phyloP scores from a whole-genome alignment of 179 eudicot species.

The Beta lomatogona region DNA sequence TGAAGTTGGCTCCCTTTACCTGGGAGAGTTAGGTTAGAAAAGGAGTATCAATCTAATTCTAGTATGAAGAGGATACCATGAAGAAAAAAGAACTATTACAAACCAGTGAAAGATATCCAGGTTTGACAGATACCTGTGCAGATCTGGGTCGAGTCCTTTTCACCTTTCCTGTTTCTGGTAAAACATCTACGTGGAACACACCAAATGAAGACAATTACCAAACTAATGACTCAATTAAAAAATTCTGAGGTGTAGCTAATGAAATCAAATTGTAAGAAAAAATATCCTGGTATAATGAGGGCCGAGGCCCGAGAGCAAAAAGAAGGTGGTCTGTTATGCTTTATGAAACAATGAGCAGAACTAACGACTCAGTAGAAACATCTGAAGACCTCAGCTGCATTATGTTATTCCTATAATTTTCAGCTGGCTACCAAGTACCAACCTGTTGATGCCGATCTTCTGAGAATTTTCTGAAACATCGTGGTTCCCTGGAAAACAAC shows the following conservation, averaged over 20 bases:
- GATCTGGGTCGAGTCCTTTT: conserved; percentile 17
- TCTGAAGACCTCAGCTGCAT: not conserved
- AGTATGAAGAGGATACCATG: not conserved
- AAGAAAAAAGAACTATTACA: not conserved
- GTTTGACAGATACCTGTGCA: conserved; percentile 23
- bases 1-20: no score
- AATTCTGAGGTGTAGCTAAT: no score
- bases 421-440: conserved; percentile 16
- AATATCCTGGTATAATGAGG: not conserved
- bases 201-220: not conserved
- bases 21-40: no score
- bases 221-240: not conserved
- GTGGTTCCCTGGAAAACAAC: conserved; percentile 47
- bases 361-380: conserved; percentile 15
- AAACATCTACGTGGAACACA: conserved; percentile 23
- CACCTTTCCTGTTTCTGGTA: conserved; percentile 9
- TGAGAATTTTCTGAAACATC: conserved; percentile 42
- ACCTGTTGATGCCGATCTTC: conserved; percentile 32
- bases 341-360: not conserved
- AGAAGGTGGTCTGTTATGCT: not conserved
- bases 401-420: not conserved
- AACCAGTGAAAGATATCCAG: not conserved
- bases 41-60: not conserved
- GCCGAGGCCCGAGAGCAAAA: not conserved
- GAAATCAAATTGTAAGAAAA: not conserved